These are phyloP conservation scores for Ulvella scutata DNA, from an alignment of 139 green algal species.

Conservation along the genomic window DNA sequence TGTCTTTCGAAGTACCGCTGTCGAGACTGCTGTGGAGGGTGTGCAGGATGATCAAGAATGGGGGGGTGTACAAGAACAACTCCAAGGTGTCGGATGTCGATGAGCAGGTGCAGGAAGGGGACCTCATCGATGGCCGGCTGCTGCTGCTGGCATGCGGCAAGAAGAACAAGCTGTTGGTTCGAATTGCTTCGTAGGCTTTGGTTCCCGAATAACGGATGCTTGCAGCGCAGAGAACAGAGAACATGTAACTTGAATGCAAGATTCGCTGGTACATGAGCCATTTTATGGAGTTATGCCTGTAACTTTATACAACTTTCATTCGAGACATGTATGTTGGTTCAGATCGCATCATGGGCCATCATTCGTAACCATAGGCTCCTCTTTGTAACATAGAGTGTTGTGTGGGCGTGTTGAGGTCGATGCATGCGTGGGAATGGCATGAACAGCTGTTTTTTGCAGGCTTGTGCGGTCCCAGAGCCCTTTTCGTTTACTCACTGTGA, in stretches of 20 bases:
- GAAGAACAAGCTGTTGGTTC: constrained; percentile 97
- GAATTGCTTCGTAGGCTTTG: constrained; percentile 21
- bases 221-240: no score
- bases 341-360: not conserved
- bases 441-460: no score
- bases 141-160: constrained; percentile 86
- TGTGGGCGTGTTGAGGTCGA: no score
- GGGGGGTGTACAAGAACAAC: constrained; percentile 91
- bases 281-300: not conserved
- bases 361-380: not conserved
- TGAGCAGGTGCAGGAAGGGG: constrained; percentile 35
- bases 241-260: not conserved
- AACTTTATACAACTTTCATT: not conserved
- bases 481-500: no score
- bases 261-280: not conserved
- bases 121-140: constrained; percentile 78
- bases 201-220: not conserved
- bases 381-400: no score
- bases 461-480: no score
- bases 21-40: not conserved
- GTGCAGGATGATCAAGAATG: constrained; percentile 57
- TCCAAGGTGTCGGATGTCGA: constrained; percentile 49
- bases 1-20: no score
- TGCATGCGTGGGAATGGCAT: no score
- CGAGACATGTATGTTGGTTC: not conserved